Evolutionary conservation across 805 yeast genomes (phyloP).

Genomic region (Lipomyces oligophaga): DNA sequence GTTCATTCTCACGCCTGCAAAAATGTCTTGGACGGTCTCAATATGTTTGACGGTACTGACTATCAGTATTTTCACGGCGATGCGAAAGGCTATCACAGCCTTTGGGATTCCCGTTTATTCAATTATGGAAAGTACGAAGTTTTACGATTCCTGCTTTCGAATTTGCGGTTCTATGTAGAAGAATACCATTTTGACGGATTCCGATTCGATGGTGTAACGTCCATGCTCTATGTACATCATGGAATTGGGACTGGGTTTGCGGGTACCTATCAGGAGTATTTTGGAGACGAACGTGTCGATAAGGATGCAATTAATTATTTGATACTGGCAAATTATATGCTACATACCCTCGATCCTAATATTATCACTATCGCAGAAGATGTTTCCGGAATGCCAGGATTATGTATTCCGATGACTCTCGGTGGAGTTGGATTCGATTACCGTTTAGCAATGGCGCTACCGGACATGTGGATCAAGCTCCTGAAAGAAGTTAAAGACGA

Average conservation of each 20-base stretch:
- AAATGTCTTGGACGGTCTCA: constrained; percentile 89
- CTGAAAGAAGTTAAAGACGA: constrained; percentile 81
- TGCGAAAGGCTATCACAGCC: constrained; percentile 78
- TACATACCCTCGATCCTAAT: constrained; percentile 51
- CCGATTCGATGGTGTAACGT: constrained; percentile 94
- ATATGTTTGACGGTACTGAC: constrained; percentile 91
- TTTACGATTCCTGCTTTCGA: constrained; percentile 75
- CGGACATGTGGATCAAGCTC: constrained; percentile 98
- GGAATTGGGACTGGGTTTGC: constrained; percentile 85
- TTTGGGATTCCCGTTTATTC: constrained; percentile 96
- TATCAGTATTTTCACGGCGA: constrained; percentile 93
- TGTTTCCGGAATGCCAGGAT: constrained; percentile 95
- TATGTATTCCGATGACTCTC: constrained; percentile 63
- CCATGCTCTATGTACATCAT: constrained; percentile 88
- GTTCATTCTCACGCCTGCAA: constrained; percentile 97
- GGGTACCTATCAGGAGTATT: constrained; percentile 89
- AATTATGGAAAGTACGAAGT: constrained; percentile 92
- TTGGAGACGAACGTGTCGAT: constrained; percentile 69
- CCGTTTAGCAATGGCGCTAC: constrained; percentile 92
- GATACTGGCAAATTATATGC: constrained; percentile 83
- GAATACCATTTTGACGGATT: constrained; percentile 89
- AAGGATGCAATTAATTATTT: constrained; percentile 80
- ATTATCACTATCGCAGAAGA: constrained; percentile 90
- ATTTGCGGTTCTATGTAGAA: constrained; percentile 77
- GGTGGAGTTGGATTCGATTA: constrained; percentile 97